These are phyloP conservation scores for Mycothermus thermophilus DNA, from an alignment of 495 filamentous ascomycete species.

Conservation along the genomic window DNA sequence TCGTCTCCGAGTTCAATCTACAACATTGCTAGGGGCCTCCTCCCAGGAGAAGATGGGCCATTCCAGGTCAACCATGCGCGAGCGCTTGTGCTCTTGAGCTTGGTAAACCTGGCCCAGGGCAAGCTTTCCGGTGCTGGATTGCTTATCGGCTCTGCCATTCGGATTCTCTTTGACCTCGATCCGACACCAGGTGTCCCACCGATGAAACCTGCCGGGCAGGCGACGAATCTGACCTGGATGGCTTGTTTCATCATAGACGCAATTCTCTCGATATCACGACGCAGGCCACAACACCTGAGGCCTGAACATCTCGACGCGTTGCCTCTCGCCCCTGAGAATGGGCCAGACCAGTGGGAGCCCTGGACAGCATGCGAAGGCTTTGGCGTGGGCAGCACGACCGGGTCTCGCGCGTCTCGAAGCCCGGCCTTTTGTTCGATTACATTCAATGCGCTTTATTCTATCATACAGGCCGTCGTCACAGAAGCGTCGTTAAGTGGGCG, in stretches of 20 bases:
- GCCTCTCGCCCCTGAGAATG: conserved; percentile 44
- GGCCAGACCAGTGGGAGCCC: conserved; percentile 58
- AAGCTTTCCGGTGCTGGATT: conserved; percentile 46
- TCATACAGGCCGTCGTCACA: conserved; percentile 6
- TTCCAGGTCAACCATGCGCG: conserved; percentile 50
- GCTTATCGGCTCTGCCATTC: conserved; percentile 46
- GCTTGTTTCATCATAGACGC: conserved; percentile 57
- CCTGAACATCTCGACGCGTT: conserved; percentile 32
- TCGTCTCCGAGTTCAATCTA: conserved; percentile 37
- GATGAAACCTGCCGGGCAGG: too few relatives aligned
- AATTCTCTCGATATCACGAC: conserved; percentile 43
- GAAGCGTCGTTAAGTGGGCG: conserved; percentile 1
- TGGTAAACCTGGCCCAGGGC: conserved; percentile 44
- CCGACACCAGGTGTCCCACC: too few relatives aligned
- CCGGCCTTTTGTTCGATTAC: conserved; percentile 47
- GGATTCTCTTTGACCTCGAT: conserved; percentile 40
- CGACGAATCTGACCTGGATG: conserved; percentile 38
- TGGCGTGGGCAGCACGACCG: conserved; percentile 13
- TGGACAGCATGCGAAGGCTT: conserved; percentile 45
- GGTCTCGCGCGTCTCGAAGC: conserved; percentile 28
- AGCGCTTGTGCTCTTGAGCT: conserved; percentile 45
- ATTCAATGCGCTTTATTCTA: conserved; percentile 41
- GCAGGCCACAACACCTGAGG: conserved; percentile 39
- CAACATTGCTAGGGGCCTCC: conserved; percentile 40
- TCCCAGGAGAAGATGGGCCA: conserved; percentile 43